phyloP scores from a whole-genome alignment of 371 early-diverging fungal genomes.

The Mortierella sp. region DNA sequence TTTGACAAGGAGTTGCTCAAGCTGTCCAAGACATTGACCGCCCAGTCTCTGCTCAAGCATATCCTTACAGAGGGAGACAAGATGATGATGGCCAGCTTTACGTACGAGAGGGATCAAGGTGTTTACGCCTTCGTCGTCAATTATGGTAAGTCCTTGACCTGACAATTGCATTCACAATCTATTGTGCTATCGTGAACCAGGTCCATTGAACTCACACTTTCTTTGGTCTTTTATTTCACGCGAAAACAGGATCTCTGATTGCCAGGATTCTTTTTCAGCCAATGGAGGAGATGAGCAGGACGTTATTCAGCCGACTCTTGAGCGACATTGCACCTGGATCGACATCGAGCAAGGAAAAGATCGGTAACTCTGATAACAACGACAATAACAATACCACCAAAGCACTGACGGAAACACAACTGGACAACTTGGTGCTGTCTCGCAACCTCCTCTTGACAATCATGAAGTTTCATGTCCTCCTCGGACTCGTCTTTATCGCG shows the following conservation, averaged over 20 bases:
- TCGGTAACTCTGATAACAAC: constrained; percentile 8
- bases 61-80: constrained; percentile 96
- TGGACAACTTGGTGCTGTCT: constrained; percentile 56
- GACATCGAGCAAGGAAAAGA: not conserved
- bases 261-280: constrained; percentile 94
- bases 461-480: constrained; percentile 81
- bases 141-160: constrained; percentile 71
- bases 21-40: constrained; percentile 82
- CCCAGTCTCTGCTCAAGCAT: constrained; percentile 92
- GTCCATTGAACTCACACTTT: not conserved
- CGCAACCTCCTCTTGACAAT: constrained; percentile 71
- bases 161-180: not conserved
- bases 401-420: constrained; percentile 25
- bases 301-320: constrained; percentile 80
- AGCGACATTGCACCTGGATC: constrained; percentile 26
- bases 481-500: constrained; percentile 84
- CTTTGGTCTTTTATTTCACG: not conserved
- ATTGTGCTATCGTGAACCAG: not conserved
- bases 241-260: constrained; percentile 81
- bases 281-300: constrained; percentile 91
- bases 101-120: constrained; percentile 76
- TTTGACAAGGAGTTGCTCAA: constrained; percentile 72
- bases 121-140: constrained; percentile 88
- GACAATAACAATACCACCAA: not conserved
- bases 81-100: constrained; percentile 80